phyloP scores from a whole-genome alignment of 768 basidiomycete species.

The Asterophora parasitica region DNA sequence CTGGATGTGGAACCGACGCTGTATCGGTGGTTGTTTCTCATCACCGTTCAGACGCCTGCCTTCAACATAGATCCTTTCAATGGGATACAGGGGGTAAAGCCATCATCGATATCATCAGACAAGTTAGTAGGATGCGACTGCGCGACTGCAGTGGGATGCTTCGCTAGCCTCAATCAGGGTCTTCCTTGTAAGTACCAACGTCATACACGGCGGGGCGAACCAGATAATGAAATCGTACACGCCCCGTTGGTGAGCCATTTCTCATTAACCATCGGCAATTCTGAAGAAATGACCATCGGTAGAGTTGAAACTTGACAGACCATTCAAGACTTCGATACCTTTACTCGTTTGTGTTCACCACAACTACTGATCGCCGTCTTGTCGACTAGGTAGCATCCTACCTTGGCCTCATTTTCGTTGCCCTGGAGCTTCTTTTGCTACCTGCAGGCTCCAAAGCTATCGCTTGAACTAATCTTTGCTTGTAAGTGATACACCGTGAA shows the following conservation, averaged over 20 bases:
- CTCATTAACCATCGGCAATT: constrained; percentile 45
- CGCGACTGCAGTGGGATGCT: constrained; percentile 45
- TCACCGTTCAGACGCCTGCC: constrained; percentile 47
- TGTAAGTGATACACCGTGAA: no score
- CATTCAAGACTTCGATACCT: constrained; percentile 46
- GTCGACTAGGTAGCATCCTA: constrained; percentile 52
- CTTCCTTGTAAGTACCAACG: constrained; percentile 37
- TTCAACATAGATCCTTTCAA: constrained; percentile 54
- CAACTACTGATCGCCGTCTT: no score
- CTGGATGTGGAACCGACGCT: constrained; percentile 42
- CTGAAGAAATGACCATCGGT: constrained; percentile 50
- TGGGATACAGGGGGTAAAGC: constrained; percentile 48
- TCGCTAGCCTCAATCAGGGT: constrained; percentile 42
- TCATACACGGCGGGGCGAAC: not conserved
- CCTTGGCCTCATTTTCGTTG: constrained; percentile 42
- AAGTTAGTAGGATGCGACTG: constrained; percentile 19
- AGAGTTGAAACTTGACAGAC: constrained; percentile 46
- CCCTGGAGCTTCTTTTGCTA: constrained; percentile 33
- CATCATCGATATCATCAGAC: not conserved
- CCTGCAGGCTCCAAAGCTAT: not conserved
- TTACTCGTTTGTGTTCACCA: constrained; percentile 37
- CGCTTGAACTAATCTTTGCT: constrained; percentile 5
- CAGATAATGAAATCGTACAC: constrained; percentile 11
- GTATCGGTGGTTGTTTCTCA: constrained; percentile 50
- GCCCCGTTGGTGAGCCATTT: constrained; percentile 48